A percentile compares a stretch with the other conserved stretches of the same genome.
Evolutionary conservation across 768 basidiomycete genomes (phyloP).

Genomic region (Lactarius psammicola): DNA sequence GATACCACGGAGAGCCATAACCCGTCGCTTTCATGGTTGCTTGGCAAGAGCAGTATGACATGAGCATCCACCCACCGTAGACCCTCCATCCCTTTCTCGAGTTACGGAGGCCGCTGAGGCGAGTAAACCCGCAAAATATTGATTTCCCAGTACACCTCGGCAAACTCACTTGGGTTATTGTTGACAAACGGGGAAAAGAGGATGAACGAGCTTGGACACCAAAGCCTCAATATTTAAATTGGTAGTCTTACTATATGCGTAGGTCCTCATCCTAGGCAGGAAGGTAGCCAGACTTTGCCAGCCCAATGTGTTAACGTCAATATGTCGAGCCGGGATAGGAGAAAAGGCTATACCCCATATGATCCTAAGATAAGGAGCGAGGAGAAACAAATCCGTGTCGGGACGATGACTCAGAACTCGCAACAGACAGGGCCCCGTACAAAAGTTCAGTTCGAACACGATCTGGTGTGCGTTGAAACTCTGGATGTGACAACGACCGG

Average conservation of each 20-base stretch:
- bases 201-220: not conserved
- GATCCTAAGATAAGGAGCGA: too few species aligned
- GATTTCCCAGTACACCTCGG: conserved; percentile 69
- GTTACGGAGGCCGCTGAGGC: conserved; percentile 23
- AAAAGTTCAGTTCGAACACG: conserved; percentile 59
- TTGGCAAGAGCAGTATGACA: too few species aligned
- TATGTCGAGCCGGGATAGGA: not conserved
- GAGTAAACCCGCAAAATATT: conserved; percentile 58
- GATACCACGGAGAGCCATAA: too few species aligned
- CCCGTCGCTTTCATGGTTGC: too few species aligned
- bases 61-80: too few species aligned
- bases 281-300: conserved; percentile 6
- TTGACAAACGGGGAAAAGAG: conserved; percentile 47
- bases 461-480: conserved; percentile 55
- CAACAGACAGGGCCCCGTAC: too few species aligned
- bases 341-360: conserved; percentile 32
- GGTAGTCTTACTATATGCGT: conserved; percentile 47
- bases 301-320: too few species aligned
- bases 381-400: too few species aligned
- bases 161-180: conserved; percentile 56
- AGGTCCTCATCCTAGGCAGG: conserved; percentile 40
- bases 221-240: not conserved
- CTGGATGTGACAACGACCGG: not conserved
- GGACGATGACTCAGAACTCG: too few species aligned
- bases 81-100: too few species aligned